Evolutionary conservation across 345 rosid species (phyloP), one percentile per base, ranked within the genome.

Genomic region (Lumnitzera littorea): DNA sequence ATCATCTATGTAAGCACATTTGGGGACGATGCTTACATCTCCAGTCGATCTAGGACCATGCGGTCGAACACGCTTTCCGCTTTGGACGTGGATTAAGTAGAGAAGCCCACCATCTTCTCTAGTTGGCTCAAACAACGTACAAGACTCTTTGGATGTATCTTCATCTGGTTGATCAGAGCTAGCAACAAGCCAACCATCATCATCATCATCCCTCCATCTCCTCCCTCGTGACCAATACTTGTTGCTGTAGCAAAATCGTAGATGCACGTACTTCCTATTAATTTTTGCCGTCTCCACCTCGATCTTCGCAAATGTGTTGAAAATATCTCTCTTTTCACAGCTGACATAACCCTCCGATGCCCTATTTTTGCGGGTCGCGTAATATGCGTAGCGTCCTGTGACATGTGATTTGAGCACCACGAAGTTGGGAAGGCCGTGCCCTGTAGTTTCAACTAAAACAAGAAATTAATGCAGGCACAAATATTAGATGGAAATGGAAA

Each of bases 41-140:
- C 36, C 43, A 5, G 43, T 7, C 43, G 11, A 9, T 36, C 11
- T 29, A 3, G 11, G 4, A 3, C 23, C 13, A 17, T 24, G 1
- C 1, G 24, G 1, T 17, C 11, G 24, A 12, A 24, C 29, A 23
- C 20, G 20, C 11, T 20, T 13, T n/a, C 56, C 56, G 25, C 17
- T 17, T 20, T 56, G 41, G 48, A 29, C 49, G 24, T 56, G 60
- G 50, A 14, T 3, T 2, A 64, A 49, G 11, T 15, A 55, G 48
- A 49, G 12, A 2, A 17, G 12, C 3, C 1, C 2, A 8, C 13
- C 56, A 16, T 49, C 24, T 4, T 23, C 1, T 7, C 3, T 9
- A 10, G 16, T 13, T 16, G 62, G 61, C 56, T 64, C 25, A 24
- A 64, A 64, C 56, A 64, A 23, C 16, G 68, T 64, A 31, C 68